Percentiles rank a stretch among this genome's conserved stretches.
phyloP scores from a whole-genome alignment of 2,329 filamentous ascomycete species.

The Aspergillus novoparasiticus region DNA sequence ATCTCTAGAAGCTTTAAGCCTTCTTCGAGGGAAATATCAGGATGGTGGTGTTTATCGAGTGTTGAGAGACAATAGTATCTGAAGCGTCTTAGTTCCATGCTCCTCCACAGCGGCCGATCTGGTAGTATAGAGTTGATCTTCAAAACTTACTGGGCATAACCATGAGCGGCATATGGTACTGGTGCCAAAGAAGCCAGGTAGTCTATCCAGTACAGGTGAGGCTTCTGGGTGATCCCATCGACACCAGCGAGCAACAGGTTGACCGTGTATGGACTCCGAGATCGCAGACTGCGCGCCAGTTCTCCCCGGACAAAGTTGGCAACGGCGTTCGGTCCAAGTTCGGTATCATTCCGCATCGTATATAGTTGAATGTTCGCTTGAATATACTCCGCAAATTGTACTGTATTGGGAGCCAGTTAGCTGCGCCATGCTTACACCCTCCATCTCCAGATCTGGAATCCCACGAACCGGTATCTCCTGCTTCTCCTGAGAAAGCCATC shows the following conservation, averaged over 20 bases:
- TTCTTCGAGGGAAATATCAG: constrained; percentile 84
- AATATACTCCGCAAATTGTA: constrained; percentile 99
- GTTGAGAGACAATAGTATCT: constrained; percentile 98
- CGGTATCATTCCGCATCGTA: constrained; percentile 94
- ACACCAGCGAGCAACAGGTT: constrained; percentile 94
- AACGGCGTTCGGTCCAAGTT: constrained; percentile 85
- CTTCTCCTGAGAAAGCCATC: constrained; percentile 93
- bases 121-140: not conserved
- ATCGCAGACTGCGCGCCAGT: constrained; percentile 86
- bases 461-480: constrained; percentile 82
- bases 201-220: constrained; percentile 94
- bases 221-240: constrained; percentile 88
- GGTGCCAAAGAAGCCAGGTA: constrained; percentile 88
- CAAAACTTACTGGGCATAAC: constrained; percentile 83
- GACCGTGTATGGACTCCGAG: constrained; percentile 92
- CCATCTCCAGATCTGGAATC: not conserved
- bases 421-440: constrained; percentile 3
- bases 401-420: constrained; percentile 49
- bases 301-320: constrained; percentile 93
- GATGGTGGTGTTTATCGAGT: constrained; percentile 97
- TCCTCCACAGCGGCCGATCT: not conserved
- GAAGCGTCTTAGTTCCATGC: constrained; percentile 16
- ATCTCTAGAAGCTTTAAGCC: constrained; percentile 90
- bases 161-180: constrained; percentile 93
- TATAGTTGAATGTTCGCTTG: constrained; percentile 98